phyloP scores from a whole-genome alignment of 257 asterid species.

The Apocynum venetum region DNA sequence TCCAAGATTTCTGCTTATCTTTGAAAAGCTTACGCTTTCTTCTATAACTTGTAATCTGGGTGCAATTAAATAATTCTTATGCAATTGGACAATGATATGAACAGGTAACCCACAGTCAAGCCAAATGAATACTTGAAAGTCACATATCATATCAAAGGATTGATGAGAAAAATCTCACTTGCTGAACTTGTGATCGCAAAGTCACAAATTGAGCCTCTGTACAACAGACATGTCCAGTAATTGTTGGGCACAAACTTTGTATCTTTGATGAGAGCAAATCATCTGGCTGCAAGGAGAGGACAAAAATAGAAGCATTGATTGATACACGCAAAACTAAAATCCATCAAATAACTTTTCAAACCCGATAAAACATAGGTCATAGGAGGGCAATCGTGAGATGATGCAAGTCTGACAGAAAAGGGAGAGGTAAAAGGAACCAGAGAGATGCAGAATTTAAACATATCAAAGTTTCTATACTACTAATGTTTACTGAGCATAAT shows the following conservation, averaged over 20 bases:
- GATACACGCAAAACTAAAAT: neutral
- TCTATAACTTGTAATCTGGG: neutral
- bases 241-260: constrained; percentile 96
- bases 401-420: neutral
- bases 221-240: constrained; percentile 89
- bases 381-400: neutral
- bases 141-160: neutral
- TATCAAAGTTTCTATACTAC: neutral
- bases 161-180: constrained; percentile 47
- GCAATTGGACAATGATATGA: neutral
- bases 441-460: neutral
- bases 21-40: neutral
- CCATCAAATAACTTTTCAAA: neutral
- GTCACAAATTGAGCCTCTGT: constrained; percentile 83
- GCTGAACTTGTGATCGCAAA: constrained; percentile 86
- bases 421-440: neutral
- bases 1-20: neutral
- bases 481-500: constrained; percentile 14
- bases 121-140: neutral
- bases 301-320: neutral
- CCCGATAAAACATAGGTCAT: neutral
- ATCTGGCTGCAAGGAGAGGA: constrained; percentile 54
- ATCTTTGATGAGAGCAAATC: constrained; percentile 76
- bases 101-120: constrained; percentile 4
- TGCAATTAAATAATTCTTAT: neutral